Base-by-base conservation (phyloP, 768 basidiomycete species). In the Suillus spraguei region DNA sequence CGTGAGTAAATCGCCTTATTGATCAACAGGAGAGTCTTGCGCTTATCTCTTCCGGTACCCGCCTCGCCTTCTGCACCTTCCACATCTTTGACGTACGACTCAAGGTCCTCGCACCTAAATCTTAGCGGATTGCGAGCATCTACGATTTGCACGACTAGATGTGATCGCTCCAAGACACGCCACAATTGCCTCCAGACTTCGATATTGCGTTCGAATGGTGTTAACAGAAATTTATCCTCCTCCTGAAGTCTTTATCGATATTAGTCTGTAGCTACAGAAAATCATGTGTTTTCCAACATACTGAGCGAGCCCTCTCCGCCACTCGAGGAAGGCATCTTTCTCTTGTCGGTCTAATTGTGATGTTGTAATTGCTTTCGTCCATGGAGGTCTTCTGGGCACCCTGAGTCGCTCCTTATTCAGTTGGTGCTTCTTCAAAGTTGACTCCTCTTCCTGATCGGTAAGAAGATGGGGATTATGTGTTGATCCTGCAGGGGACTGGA, bases 121-220 rank as follows among this genome's bases (percentile, higher is more conserved):
- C 87, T 82, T 10, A 97, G 81, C 2, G 97, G 97, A 79, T 97
- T 98, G 44, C 97, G 88, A 7, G 95, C 95, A 71, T 99, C 97
- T 59, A 97, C 92, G 59, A 99, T 97, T 76, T 99, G 95, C 2
- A 99, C 92, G 38, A 99, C 78, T 28, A 99, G 85, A 69, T 97
- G 93, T 1, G 97, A 97, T 24, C 95, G 86, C 78, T 99, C 97
- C 10, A 97, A 78, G 1, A 99, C 97, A 59, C 97, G 84, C 97
- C 97, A 99, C 9, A 99, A 84, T 71, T 99, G 97, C 49, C 97
- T 82, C 97, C 97, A 99, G 14, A 99, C 97, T 81, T 99, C 96
- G 38, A 99, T 78, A 72, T 99, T 99, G 56, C 95, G 90, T 73
- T 99, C 97, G 71, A 97, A 99, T 5, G 95, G 97, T 0, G 96